Percentiles rank a stretch among this genome's conserved stretches.
Evolutionary conservation across 2,329 filamentous ascomycete genomes (phyloP).

Genomic region (Didymella keratinophila): DNA sequence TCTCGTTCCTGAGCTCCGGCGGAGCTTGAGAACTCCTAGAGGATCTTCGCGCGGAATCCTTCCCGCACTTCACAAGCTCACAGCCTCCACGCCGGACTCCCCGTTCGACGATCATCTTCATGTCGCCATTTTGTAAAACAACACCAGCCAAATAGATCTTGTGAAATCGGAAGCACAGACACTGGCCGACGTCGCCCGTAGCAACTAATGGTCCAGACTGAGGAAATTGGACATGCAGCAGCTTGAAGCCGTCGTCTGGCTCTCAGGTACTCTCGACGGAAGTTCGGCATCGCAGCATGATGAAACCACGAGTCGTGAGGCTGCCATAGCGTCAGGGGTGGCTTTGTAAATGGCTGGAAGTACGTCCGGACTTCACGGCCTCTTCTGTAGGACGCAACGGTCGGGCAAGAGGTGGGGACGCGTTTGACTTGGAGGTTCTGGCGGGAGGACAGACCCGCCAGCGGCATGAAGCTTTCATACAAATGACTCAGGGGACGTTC

Average conservation of each 20-base stretch:
- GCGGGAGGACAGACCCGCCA: constrained; percentile 20
- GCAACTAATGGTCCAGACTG: background rate
- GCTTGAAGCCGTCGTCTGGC: constrained; percentile 1
- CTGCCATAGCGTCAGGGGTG: constrained; percentile 3
- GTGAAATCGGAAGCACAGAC: background rate
- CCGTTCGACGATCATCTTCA: background rate
- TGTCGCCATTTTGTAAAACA: background rate
- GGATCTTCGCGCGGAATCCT: constrained; percentile 15
- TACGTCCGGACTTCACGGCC: background rate
- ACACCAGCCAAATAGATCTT: background rate
- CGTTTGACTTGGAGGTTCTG: constrained; percentile 8
- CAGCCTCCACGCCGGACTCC: background rate
- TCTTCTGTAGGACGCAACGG: constrained; percentile 5
- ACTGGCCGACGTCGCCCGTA: background rate
- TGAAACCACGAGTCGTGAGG: background rate
- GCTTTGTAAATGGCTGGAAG: constrained; percentile 9
- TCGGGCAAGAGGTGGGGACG: constrained; percentile 15
- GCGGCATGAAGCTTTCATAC: background rate
- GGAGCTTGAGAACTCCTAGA: background rate
- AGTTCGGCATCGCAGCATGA: background rate
- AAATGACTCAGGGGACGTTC: constrained; percentile 4
- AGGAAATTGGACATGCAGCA: constrained; percentile 1
- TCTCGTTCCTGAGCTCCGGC: background rate
- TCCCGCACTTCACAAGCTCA: background rate
- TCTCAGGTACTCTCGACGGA: constrained; percentile 7